Percentiles rank a stretch among this genome's conserved stretches.
phyloP scores from a whole-genome alignment of 2,329 filamentous ascomycete species.

The Pseudogymnoascus sp. region DNA sequence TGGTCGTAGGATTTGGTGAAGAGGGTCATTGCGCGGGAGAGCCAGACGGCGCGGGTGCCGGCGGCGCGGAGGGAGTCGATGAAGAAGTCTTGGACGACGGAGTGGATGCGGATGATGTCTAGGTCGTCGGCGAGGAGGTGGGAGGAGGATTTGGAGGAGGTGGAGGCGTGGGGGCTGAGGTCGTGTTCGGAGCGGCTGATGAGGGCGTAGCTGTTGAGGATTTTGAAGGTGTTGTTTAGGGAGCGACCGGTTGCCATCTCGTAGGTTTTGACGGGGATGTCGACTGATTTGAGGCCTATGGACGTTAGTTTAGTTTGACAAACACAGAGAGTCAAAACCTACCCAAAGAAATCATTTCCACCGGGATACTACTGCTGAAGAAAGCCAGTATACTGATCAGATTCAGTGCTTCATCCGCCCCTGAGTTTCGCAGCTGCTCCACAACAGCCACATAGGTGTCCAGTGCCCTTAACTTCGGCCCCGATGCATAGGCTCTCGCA shows the following conservation, averaged over 20 bases:
- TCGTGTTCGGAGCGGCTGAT: conserved; percentile 42
- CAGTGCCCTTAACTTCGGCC: conserved; percentile 44
- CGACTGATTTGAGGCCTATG: conserved; percentile 37
- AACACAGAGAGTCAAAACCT: conserved; percentile 15
- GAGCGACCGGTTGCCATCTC: conserved; percentile 26
- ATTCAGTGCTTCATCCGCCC: conserved; percentile 48
- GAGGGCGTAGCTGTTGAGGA: conserved; percentile 43
- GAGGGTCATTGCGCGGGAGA: conserved; percentile 38
- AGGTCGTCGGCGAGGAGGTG: conserved; percentile 37
- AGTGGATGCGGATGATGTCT: conserved; percentile 42
- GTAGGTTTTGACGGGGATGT: conserved; percentile 38
- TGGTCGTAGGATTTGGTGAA: conserved; percentile 42
- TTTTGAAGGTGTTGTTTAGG: conserved; percentile 39
- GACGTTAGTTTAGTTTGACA: conserved; percentile 7
- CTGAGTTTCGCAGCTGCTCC: conserved; percentile 39
- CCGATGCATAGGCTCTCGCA: conserved; percentile 46
- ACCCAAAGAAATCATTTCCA: conserved; percentile 55
- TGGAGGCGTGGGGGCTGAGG: conserved; percentile 23
- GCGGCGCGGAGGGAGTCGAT: conserved; percentile 35
- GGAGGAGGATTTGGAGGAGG: conserved; percentile 25
- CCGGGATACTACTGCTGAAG: conserved; percentile 55
- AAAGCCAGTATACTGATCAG: conserved; percentile 57
- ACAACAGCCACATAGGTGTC: conserved; percentile 40
- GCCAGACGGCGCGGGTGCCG: conserved; percentile 37
- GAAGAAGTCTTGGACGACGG: conserved; percentile 45